Conservation (phyloP, 441 rosid species). For the Pelargonium fulgidum region DNA sequence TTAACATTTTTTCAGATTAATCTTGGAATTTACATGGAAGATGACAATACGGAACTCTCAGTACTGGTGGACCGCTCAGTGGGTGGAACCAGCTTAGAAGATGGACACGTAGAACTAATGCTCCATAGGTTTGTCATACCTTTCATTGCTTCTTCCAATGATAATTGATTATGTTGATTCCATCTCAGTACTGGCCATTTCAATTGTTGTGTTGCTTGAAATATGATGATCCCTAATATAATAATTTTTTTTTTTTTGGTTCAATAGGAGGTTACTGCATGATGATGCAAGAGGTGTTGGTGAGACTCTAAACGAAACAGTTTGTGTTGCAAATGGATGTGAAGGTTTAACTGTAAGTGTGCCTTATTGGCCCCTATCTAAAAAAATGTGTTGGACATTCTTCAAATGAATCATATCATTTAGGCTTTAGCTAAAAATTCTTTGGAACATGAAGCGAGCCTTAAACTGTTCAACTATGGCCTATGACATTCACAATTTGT, state of each 20-base stretch:
- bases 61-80: conserved; percentile 85
- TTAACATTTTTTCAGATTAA: conserved; percentile 53
- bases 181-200: background rate
- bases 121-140: conserved; percentile 49
- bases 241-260: conserved; percentile 13
- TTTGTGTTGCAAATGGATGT: conserved; percentile 50
- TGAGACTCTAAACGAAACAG: conserved; percentile 65
- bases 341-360: conserved; percentile 58
- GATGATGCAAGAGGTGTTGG: conserved; percentile 67
- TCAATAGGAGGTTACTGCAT: conserved; percentile 51
- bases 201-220: conserved; percentile 9
- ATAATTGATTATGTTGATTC: background rate
- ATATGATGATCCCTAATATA: conserved; percentile 17
- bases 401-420: background rate
- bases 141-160: background rate
- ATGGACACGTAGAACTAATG: conserved; percentile 68
- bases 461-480: too few relatives aligned
- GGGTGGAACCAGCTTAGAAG: conserved; percentile 60
- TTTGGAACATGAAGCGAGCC: too few relatives aligned
- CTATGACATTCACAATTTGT: too few relatives aligned
- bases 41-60: conserved; percentile 62
- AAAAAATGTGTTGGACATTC: background rate
- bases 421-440: background rate
- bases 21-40: conserved; percentile 81
- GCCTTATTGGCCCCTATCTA: conserved; percentile 1